These are phyloP conservation scores for Blastomyces silverae DNA, from an alignment of 2,329 filamentous ascomycete genomes.

Conservation along the genomic window DNA sequence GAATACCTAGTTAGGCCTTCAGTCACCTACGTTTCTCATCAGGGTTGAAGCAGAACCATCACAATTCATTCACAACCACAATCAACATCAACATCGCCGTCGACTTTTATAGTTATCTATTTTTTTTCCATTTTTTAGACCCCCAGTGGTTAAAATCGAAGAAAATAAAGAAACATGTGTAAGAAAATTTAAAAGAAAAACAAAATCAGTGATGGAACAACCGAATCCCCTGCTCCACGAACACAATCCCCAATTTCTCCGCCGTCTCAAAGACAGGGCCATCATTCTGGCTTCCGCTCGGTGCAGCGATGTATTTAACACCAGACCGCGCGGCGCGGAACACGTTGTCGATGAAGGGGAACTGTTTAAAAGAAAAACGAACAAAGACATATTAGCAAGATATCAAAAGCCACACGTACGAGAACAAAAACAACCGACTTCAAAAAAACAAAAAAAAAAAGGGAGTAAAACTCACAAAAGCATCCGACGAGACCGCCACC, in stretches of 20 bases:
- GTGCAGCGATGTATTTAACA: slow-evolving; percentile 92
- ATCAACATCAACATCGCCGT: too few relatives aligned
- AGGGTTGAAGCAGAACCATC: too few relatives aligned
- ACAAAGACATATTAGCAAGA: background rate
- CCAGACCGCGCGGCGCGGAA: slow-evolving; percentile 84
- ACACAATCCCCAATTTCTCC: slow-evolving; percentile 84
- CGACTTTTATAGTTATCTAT: too few relatives aligned
- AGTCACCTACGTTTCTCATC: too few relatives aligned
- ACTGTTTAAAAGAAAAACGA: slow-evolving; percentile 48
- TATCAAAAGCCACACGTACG: background rate
- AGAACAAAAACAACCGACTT: background rate
- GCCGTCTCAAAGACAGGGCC: slow-evolving; percentile 63
- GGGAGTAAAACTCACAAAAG: slow-evolving; percentile 64
- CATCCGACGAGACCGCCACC: slow-evolving; percentile 86
- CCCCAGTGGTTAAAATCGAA: background rate
- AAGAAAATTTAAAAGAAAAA: background rate
- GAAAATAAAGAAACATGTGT: background rate
- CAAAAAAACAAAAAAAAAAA: background rate
- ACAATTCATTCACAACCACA: too few relatives aligned
- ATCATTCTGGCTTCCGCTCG: slow-evolving; percentile 61
- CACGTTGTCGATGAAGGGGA: slow-evolving; percentile 98
- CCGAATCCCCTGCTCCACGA: slow-evolving; percentile 89
- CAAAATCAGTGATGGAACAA: slow-evolving; percentile 80
- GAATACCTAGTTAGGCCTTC: too few relatives aligned
- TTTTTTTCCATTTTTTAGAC: too few relatives aligned